These are phyloP conservation scores for Cyamopsis tetragonoloba DNA, from an alignment of 306 rosid species.

Conservation along the genomic window DNA sequence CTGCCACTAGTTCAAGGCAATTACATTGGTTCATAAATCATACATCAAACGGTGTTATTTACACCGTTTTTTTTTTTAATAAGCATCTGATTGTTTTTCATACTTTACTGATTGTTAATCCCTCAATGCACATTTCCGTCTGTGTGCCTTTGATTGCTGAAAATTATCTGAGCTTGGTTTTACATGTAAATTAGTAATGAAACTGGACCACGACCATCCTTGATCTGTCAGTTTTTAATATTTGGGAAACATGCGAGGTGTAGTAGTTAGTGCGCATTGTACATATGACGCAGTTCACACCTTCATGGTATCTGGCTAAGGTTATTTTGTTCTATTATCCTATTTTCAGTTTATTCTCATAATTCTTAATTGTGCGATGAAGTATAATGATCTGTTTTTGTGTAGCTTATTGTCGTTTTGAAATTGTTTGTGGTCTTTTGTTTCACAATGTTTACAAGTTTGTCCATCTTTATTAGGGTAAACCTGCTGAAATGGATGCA, in stretches of 20 bases:
- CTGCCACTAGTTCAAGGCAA: neutral
- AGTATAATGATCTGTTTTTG: neutral
- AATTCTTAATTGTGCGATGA: neutral
- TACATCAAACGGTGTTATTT: neutral
- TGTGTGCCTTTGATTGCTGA: neutral
- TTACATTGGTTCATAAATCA: neutral
- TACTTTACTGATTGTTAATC: neutral
- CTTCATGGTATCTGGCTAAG: neutral
- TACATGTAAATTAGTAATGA: neutral
- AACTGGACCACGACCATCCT: neutral
- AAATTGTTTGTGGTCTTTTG: constrained; percentile 4
- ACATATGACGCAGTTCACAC: neutral
- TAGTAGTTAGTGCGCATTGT: neutral
- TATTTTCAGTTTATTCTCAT: neutral
- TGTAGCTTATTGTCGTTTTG: neutral
- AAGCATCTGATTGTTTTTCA: neutral
- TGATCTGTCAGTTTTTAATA: neutral
- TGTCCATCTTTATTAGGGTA: constrained; percentile 44
- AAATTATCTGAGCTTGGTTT: neutral
- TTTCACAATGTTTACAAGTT: constrained; percentile 16
- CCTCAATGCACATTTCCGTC: neutral
- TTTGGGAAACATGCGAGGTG: neutral
- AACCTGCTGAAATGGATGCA: constrained; percentile 57
- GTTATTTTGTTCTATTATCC: neutral
- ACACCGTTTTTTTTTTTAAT: neutral